phyloP scores from a whole-genome alignment of 441 rosid species.

The Dalechampia spathulata region DNA sequence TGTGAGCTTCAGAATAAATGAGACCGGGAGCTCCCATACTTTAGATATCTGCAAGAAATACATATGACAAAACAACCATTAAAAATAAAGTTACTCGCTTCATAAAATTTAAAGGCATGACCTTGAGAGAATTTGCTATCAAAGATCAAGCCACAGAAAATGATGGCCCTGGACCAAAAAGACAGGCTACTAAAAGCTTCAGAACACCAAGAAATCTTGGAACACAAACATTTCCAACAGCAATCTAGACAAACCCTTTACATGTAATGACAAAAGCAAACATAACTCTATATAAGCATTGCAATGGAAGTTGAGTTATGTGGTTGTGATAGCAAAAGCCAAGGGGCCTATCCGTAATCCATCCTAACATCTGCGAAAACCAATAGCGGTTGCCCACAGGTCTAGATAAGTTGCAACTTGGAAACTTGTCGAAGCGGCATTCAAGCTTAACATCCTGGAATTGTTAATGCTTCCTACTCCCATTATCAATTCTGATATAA shows the following conservation, averaged over 20 bases:
- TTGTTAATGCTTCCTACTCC: too few species aligned
- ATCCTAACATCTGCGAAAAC: background rate
- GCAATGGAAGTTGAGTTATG: background rate
- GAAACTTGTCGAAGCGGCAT: too few species aligned
- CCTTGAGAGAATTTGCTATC: too few species aligned
- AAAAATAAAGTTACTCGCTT: conserved; percentile 1
- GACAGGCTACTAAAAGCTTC: background rate
- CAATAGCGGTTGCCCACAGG: background rate
- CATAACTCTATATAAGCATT: background rate
- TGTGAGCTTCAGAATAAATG: conserved; percentile 60
- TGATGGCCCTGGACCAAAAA: background rate
- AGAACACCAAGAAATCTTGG: background rate
- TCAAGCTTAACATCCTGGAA: too few species aligned
- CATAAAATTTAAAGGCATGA: background rate
- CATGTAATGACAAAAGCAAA: background rate
- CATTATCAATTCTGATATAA: too few species aligned
- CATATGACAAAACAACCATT: conserved; percentile 8
- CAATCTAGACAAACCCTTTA: background rate
- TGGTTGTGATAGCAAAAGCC: background rate
- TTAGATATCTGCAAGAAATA: conserved; percentile 49
- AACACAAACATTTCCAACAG: background rate
- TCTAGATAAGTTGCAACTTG: background rate
- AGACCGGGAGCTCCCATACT: conserved; percentile 69
- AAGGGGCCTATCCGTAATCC: background rate
- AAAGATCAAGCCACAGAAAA: background rate